These are phyloP conservation scores for Cryphonectria nitschkei DNA, from an alignment of 2,329 filamentous ascomycete species.

Conservation along the genomic window DNA sequence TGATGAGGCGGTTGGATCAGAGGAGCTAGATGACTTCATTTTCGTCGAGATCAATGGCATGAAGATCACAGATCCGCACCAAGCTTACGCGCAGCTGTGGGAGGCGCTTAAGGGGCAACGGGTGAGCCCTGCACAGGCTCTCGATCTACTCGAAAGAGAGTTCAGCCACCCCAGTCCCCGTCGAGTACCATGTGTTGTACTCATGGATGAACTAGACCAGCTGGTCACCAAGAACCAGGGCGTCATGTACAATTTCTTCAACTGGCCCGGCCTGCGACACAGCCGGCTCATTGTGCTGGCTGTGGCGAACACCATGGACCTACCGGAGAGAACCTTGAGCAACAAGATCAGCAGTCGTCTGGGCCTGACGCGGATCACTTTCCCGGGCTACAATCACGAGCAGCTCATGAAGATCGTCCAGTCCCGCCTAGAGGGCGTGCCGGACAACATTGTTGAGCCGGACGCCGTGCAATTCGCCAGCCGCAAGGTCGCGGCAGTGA, in stretches of 20 bases:
- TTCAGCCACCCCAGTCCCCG: conserved; percentile 91
- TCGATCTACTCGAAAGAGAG: conserved; percentile 88
- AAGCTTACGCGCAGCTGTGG: conserved; percentile 94
- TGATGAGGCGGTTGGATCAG: conserved; percentile 82
- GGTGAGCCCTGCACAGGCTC: conserved; percentile 86
- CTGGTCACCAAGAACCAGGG: conserved; percentile 97
- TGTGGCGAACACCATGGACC: conserved; percentile 98
- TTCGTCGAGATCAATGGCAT: conserved; percentile 99
- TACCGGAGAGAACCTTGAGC: conserved; percentile 92
- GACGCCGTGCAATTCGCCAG: conserved; percentile 97
- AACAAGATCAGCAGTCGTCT: conserved; percentile 97
- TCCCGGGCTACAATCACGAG: conserved; percentile 94
- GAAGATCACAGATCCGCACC: conserved; percentile 98
- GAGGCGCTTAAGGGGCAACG: conserved; percentile 92
- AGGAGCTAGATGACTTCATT: conserved; percentile 97
- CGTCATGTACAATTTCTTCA: conserved; percentile 99
- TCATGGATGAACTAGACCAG: conserved; percentile 99
- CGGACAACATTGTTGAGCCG: conserved; percentile 85
- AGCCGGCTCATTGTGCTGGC: conserved; percentile 94
- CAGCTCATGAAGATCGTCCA: conserved; percentile 98
- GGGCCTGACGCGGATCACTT: conserved; percentile 89
- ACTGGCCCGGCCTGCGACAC: conserved; percentile 92
- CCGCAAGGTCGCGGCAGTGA: conserved; percentile 94
- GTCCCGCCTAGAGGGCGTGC: conserved; percentile 86
- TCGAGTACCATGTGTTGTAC: conserved; percentile 89